A percentile compares a stretch with the other conserved stretches of the same genome.
These are phyloP conservation scores for Capsella bursapastoris DNA, from an alignment of 345 rosid genomes.

Conservation along the genomic window DNA sequence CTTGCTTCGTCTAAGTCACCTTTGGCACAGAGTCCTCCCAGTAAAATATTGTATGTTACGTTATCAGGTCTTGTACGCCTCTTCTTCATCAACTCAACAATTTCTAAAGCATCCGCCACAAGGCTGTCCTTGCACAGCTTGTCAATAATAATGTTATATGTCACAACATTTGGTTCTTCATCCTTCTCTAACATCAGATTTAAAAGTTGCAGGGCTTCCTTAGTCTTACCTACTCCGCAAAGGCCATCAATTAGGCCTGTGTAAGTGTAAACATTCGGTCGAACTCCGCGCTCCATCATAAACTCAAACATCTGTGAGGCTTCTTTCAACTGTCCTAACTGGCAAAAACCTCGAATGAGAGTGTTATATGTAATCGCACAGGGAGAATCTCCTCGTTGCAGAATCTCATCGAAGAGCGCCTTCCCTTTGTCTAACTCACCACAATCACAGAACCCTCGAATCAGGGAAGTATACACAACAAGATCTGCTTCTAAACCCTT, in stretches of 20 bases:
- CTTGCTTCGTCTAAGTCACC: constrained; percentile 64
- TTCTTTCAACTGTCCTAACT: constrained; percentile 59
- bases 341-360: constrained; percentile 53
- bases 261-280: constrained; percentile 55
- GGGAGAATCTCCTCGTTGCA: constrained; percentile 53
- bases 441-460: constrained; percentile 45
- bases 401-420: constrained; percentile 56
- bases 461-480: constrained; percentile 46
- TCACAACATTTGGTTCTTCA: constrained; percentile 54
- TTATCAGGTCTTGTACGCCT: constrained; percentile 60
- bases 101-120: constrained; percentile 55
- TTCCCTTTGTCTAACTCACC: constrained; percentile 49
- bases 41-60: constrained; percentile 58
- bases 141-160: constrained; percentile 59
- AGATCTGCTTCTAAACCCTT: constrained; percentile 56
- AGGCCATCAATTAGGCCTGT: constrained; percentile 63
- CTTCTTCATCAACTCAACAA: constrained; percentile 58
- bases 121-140: constrained; percentile 66
- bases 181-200: constrained; percentile 56
- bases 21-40: constrained; percentile 57
- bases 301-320: constrained; percentile 46
- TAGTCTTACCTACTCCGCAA: constrained; percentile 53
- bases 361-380: constrained; percentile 49
- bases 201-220: constrained; percentile 61
- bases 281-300: constrained; percentile 58